These are phyloP conservation scores for Auxenochlorella pyrenoidosa DNA, from an alignment of 139 green algal genomes.

Conservation along the genomic window DNA sequence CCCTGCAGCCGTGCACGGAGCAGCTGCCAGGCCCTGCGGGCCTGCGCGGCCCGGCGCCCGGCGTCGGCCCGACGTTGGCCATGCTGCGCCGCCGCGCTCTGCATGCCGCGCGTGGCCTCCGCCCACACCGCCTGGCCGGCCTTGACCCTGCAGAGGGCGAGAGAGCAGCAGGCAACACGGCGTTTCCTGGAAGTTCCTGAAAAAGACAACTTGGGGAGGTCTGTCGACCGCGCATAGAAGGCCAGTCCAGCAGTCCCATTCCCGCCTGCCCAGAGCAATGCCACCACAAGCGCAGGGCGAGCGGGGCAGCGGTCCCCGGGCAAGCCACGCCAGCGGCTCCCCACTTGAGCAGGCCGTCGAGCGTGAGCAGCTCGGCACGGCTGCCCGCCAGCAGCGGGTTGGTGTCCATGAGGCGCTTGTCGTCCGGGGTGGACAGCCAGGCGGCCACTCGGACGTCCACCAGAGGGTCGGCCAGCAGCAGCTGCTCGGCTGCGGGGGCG, in stretches of 20 bases:
- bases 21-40: conserved; percentile 33
- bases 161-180: not conserved
- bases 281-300: no score
- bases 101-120: conserved; percentile 33
- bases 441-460: conserved; percentile 80
- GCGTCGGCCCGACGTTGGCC: conserved; percentile 41
- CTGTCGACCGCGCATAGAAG: no score
- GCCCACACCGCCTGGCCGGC: conserved; percentile 14
- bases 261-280: no score
- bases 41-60: conserved; percentile 29
- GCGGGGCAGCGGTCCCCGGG: no score
- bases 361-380: conserved; percentile 4
- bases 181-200: no score
- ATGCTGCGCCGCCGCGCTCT: conserved; percentile 35
- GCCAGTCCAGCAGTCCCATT: no score
- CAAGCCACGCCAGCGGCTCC: not conserved
- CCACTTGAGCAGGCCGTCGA: conserved; percentile 31
- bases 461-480: conserved; percentile 53
- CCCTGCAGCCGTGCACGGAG: not conserved
- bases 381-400: not conserved
- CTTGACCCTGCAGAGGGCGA: conserved; percentile 16
- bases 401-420: conserved; percentile 33
- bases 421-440: conserved; percentile 74
- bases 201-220: no score
- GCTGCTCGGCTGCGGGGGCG: not conserved